Base-by-base conservation (phyloP, 1,139 yeast species). In the Pichia sp. region DNA sequence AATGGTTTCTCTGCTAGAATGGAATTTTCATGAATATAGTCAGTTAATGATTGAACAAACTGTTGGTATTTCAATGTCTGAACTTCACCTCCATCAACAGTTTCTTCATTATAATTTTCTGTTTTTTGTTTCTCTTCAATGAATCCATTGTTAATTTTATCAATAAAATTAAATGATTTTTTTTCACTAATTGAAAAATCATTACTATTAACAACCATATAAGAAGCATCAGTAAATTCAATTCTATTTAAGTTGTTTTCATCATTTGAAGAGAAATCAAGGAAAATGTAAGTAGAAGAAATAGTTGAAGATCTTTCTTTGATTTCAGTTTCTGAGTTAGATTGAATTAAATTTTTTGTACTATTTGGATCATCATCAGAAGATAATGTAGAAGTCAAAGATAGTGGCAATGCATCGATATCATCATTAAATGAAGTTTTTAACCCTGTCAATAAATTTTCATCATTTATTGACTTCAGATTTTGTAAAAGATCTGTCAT, bases 1-100 rank as follows among this genome's bases (percentile, higher is more conserved):
- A 87, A 83, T 33, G 79, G 82, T n/a, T 31, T 41, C 26, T 48
- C 46, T 12, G 43, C 43, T 16, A 37, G 35, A 25, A 48, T 41
- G 24, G 45, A 40, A 25, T 26, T 9, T 2, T 30, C 23, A 29
- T 46, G 40, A 24, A 48, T 45, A 6, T 47, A 35, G 23, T 46
- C 49, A 10, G 40, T 41, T 5, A 48, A 27, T 8, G 29, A 22
- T 26, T 48, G 40, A 16, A 48, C 39, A 11, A 40, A 35, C 6
- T 31, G 27, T 30, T 43, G 46, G 29, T 20, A n/a, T 10, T 30
- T 28, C 6, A 32, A 2, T 10, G 20, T 32, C 9, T 30, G 27
- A 20, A n/a, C 26, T 5, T 11, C 3, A 22, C 11, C 35, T 12
- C 12, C n/a, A 12, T 22, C 30, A 22, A 22, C 2, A 8, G 28